Conservation (phyloP, 306 rosid species). For the Benincasa hispida region DNA sequence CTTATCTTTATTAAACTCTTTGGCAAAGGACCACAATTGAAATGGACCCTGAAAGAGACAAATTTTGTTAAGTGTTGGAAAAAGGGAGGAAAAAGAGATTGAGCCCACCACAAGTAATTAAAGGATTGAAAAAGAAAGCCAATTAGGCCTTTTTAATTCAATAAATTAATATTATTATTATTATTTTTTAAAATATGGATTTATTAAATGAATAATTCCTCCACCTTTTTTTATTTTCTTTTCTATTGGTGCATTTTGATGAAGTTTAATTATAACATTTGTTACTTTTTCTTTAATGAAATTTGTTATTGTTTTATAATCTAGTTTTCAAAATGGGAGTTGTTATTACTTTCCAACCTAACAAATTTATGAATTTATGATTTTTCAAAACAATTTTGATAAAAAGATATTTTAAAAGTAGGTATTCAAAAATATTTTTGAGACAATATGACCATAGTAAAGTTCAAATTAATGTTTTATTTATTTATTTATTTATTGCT, state of each 20-base stretch:
- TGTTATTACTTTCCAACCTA: not conserved
- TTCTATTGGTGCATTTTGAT: not conserved
- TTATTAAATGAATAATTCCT: not conserved
- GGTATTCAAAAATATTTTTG: too few relatives aligned
- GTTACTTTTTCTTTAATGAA: not conserved
- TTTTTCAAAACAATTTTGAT: too few relatives aligned
- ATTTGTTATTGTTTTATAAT: not conserved
- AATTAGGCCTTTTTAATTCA: not conserved
- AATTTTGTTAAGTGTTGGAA: not conserved
- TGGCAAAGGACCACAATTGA: not conserved
- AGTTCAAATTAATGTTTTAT: too few relatives aligned
- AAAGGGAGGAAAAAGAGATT: not conserved
- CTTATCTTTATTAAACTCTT: not conserved
- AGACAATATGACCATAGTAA: too few relatives aligned
- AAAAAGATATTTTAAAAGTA: too few relatives aligned
- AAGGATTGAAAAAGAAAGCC: not conserved
- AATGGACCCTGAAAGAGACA: not conserved
- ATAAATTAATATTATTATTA: too few relatives aligned
- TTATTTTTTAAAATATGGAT: too few relatives aligned
- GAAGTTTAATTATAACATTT: not conserved
- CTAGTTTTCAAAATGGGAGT: not conserved
- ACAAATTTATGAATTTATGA: not conserved
- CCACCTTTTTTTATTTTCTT: not conserved
- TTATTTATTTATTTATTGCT: too few relatives aligned
- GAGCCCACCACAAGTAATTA: not conserved